These are phyloP conservation scores for Paraphaeosphaeria minitans DNA, from an alignment of 2,329 filamentous ascomycete genomes.

Conservation along the genomic window DNA sequence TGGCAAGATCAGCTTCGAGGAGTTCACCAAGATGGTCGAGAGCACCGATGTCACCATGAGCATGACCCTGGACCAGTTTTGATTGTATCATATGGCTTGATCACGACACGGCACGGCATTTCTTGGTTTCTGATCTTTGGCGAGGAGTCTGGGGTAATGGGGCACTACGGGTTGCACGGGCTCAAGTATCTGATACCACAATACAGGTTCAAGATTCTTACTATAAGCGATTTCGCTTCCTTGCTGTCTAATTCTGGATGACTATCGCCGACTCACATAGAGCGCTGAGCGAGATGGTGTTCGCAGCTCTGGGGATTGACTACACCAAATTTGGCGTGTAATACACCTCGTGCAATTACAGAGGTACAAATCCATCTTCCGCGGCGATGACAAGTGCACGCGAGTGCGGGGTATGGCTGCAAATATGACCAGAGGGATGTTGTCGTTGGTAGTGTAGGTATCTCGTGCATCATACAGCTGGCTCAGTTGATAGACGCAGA, in stretches of 20 bases:
- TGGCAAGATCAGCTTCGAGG: slow-evolving; percentile 98
- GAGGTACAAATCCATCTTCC: neutral
- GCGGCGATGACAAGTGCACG: neutral
- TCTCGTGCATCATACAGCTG: slow-evolving; percentile 13
- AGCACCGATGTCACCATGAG: slow-evolving; percentile 77
- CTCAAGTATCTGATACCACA: slow-evolving; percentile 34
- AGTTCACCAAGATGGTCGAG: slow-evolving; percentile 99
- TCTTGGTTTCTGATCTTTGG: slow-evolving; percentile 29
- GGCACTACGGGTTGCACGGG: slow-evolving; percentile 19
- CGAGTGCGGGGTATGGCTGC: neutral
- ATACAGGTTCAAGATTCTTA: slow-evolving; percentile 23
- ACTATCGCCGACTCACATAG: neutral
- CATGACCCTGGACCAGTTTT: slow-evolving; percentile 67
- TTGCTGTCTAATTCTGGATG: neutral
- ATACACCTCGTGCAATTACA: neutral
- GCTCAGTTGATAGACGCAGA: slow-evolving; percentile 12
- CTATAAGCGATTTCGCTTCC: neutral
- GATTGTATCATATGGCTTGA: slow-evolving; percentile 19
- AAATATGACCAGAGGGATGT: neutral
- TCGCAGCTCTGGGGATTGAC: neutral
- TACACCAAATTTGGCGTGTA: neutral
- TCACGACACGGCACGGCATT: slow-evolving; percentile 21
- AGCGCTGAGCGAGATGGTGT: neutral
- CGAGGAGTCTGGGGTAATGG: slow-evolving; percentile 43
- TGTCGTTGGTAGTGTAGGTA: neutral